Evolutionary conservation across 1,284 basidiomycete genomes (phyloP), one percentile per base, ranked within the genome.

Genomic region (Thecaphora thlaspeos): DNA sequence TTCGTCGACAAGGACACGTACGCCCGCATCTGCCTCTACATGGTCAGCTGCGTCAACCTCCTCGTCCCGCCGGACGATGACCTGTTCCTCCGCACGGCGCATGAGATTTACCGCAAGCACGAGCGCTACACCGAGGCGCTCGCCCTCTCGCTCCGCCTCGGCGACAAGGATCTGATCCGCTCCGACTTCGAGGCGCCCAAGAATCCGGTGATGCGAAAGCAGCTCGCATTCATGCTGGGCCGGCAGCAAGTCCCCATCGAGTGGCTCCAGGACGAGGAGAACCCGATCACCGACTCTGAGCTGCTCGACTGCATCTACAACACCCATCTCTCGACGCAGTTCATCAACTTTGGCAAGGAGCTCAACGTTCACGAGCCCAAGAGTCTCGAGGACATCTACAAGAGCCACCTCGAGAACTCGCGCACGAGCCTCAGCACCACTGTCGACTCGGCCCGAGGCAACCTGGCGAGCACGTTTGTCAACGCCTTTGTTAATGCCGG

Each of bases 401-500:
- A 98, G 80, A 87, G 87, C 8, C 93, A 99, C 80, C 82, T 98
- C 19, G 94, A 98, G 77, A 90, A 88, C 70, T 46, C 56, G 17
- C 61, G 65, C 34, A 59, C 58, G 15, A 51, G 60, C 19, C 46
- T 70, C 26, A 61, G 63, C 39, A 55, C 55, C 39, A 88, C 86
- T 51, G 87, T 95, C 46, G 93, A 97, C 77, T 97, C 93, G 14
- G 94, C 94, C 15, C 84, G 90, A 58, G 92, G 88, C 50, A 98
- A 98, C 79, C 81, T 98, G 49, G 94, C 95, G 1, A 89, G 91
- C 9, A 95, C 93, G 1, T 98, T 98, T 70, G 95, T 99, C 61
- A 98, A 99, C 75, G 95, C 92, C 1, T 98, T 98, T 67, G 95
- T 97, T 54, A 99, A 99, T 73, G 94, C 93, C 37, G 95, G 95